Evolutionary conservation across 1,139 yeast species (phyloP).

Genomic region (Suhomyces bribrorum): DNA sequence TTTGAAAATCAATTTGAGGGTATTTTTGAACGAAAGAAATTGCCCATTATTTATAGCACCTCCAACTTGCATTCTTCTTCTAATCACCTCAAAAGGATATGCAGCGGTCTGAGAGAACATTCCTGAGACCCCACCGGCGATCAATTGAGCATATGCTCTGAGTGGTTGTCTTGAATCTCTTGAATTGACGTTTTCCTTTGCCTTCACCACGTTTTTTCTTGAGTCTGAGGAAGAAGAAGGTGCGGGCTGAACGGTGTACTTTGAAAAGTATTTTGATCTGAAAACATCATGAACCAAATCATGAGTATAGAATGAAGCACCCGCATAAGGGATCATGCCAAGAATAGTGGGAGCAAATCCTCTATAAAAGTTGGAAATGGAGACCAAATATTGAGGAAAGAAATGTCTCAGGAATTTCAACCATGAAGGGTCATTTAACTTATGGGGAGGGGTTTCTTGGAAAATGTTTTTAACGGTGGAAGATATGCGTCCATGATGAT

Average conservation of each 20-base stretch:
- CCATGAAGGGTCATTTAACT: slow-evolving; percentile 40
- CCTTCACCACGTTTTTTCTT: slow-evolving; percentile 18
- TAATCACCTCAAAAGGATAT: slow-evolving; percentile 92
- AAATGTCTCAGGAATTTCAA: slow-evolving; percentile 33
- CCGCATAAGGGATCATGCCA: slow-evolving; percentile 98
- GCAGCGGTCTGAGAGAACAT: slow-evolving; percentile 95
- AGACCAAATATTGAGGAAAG: slow-evolving; percentile 38
- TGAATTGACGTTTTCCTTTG: slow-evolving; percentile 31
- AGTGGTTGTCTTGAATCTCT: slow-evolving; percentile 66
- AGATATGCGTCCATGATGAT: slow-evolving; percentile 51
- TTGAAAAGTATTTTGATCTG: slow-evolving; percentile 54
- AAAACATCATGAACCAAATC: slow-evolving; percentile 87
- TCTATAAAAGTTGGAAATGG: slow-evolving; percentile 75
- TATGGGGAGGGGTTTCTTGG: slow-evolving; percentile 57
- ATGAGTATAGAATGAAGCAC: slow-evolving; percentile 93
- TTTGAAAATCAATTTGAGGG: slow-evolving; percentile 58
- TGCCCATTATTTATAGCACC: slow-evolving; percentile 71
- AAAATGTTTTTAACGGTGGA: slow-evolving; percentile 59
- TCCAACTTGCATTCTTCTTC: slow-evolving; percentile 96
- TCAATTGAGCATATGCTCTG: slow-evolving; percentile 85
- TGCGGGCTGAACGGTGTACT: slow-evolving; percentile 51
- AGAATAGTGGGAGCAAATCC: slow-evolving; percentile 93
- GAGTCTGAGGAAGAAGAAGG: slow-evolving; percentile 9
- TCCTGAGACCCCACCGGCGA: slow-evolving; percentile 96
- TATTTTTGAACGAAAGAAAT: slow-evolving; percentile 53